phyloP scores from a whole-genome alignment of 2,329 filamentous ascomycete species.

The Pseudopyricularia cyperi region DNA sequence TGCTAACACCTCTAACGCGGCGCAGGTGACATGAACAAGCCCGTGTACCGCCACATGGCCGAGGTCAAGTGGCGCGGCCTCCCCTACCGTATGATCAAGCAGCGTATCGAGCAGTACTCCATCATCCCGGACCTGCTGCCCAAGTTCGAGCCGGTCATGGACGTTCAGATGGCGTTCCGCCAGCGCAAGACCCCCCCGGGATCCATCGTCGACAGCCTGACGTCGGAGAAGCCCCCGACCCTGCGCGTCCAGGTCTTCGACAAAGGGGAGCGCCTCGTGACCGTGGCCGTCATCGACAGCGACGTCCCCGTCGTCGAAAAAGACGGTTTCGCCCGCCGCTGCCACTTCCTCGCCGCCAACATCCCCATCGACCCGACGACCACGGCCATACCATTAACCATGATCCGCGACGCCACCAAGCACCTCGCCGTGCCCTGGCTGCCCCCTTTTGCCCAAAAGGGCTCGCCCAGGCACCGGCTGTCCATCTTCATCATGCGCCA shows the following conservation, averaged over 20 bases:
- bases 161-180: constrained; percentile 73
- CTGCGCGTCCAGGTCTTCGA: constrained; percentile 80
- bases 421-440: constrained; percentile 72
- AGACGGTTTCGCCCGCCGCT: constrained; percentile 68
- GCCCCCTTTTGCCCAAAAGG: constrained; percentile 78
- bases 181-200: constrained; percentile 60
- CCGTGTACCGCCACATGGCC: constrained; percentile 85
- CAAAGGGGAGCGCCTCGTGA: constrained; percentile 66
- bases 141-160: constrained; percentile 61
- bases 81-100: constrained; percentile 64
- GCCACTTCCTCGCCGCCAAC: constrained; percentile 73
- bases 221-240: constrained; percentile 61
- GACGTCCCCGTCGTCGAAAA: constrained; percentile 72
- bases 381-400: constrained; percentile 51
- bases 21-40: constrained; percentile 85
- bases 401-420: constrained; percentile 40
- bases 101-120: constrained; percentile 77
- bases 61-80: constrained; percentile 79
- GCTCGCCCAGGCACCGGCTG: constrained; percentile 80
- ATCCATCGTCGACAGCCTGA: constrained; percentile 59
- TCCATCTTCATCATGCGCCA: constrained; percentile 78
- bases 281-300: constrained; percentile 74
- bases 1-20: neutral
- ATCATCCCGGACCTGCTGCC: constrained; percentile 83
- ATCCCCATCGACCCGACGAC: constrained; percentile 37